Base-by-base conservation (phyloP, 2,329 filamentous ascomycete genomes). In the Epichloe scottii region DNA sequence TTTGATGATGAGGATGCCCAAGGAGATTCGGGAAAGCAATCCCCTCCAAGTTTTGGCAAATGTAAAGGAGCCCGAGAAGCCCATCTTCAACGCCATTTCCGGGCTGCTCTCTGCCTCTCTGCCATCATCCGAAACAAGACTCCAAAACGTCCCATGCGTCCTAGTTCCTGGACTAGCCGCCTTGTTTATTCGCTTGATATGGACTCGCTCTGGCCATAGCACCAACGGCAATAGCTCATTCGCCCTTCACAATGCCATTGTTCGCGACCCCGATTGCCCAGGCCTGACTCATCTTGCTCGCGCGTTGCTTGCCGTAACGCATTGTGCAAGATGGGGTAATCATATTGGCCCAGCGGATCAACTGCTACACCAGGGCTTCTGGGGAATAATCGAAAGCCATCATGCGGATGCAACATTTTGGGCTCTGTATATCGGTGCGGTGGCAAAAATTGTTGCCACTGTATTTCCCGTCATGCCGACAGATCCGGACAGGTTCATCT, bases 321-420 rank as follows among this genome's bases (percentile, higher is more conserved):
- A 87, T 1, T 89, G 82, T 57, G 81, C 85, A 44, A 75, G 89
- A 57, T 94, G 88, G 81, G 85, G 82, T 17, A 81, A 80, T 2
- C 76, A 78, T 45, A 61, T 81, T 4, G 72, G 72, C 0, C 71
- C 72, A 1, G 62, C 69, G 0, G 78, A 83, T 54, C 59, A 61
- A 14, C 62, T 66, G 44, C 63, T 78, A 12, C 66, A 71, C 52
- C 56, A 59, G 4, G 68, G 68, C 5, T 62, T 80, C n/a, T 66
- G 66, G 35, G 63, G 58, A 15, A 60, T 80, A 37, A 61, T 75
- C 15, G 60, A 63, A 35, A 62, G 59, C 19, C 64, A 66, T 19
- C 62, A 67, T 53, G 54, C 55, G 2, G 66, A 72, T 46, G 66
- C 70, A 2, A 59, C 67, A 2, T 78, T 78, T 55, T 79, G 76